Base-by-base conservation (phyloP, 768 basidiomycete species). In the Boletales sp. region DNA sequence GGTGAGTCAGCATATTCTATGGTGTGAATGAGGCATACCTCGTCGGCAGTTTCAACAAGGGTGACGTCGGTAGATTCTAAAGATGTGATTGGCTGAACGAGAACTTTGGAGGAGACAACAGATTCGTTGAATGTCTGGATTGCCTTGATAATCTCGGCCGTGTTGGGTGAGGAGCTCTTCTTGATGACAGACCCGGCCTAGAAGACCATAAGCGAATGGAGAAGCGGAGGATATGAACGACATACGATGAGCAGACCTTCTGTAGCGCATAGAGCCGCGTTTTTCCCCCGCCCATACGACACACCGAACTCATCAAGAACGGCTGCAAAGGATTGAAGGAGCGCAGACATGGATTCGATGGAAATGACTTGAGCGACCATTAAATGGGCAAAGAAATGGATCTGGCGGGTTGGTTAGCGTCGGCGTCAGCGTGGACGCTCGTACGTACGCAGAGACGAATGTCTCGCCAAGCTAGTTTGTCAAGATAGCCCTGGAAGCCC, bases 311-410 rank as follows among this genome's bases (percentile, higher is more conserved):
- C 92, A 60, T 93, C 90, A 17, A 96, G 74, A 4, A 95, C 94
- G 1, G 86, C 77, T 3, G 84, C 82, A 65, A 96, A 90, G 0
- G 93, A 87, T 55, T 86, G 83, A 21, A 96, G 76, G 28, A 96
- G 80, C 8, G 83, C 77, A 39, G 87, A 73, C 76, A 97, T 81
- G 3, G 94, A 94, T 9, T 84, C 79, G 0, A 83, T 66, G 3
- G 89, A 84, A 44, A 97, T 78, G 2, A 94, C 70, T 48, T 79
- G 78, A 2, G 90, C 83, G 3, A 86, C 76, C 30, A 90, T 86
- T 41, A 96, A 70, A 61, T 94, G 89, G 2, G 94, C 87, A 62
- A 98, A 96, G 67, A 98, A 90, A 54, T 93, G 90, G 13, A 97
- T 86, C 94, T 98, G 35, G 44, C 33, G 13, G 33, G 5, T 42